These are phyloP conservation scores for Friedmanniomyces endolithicus DNA, from an alignment of 495 filamentous ascomycete species.

Conservation along the genomic window DNA sequence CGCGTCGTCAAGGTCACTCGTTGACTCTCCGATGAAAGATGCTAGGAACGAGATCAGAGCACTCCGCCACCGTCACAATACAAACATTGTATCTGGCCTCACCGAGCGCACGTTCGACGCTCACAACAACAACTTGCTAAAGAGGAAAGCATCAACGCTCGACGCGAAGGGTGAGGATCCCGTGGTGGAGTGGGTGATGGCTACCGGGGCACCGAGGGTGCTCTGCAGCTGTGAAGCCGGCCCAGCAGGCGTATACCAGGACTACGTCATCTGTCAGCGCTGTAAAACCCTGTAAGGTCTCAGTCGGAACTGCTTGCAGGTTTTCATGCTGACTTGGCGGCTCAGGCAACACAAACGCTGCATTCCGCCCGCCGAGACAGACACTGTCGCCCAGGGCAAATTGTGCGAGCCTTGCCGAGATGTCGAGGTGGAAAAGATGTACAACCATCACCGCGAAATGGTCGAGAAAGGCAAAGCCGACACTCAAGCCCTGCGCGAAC, in stretches of 20 bases:
- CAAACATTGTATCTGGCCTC: background rate
- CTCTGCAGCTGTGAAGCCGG: background rate
- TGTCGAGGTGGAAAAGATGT: background rate
- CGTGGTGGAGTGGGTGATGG: background rate
- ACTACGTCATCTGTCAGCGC: background rate
- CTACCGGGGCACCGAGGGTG: background rate
- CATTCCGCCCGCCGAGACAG: background rate
- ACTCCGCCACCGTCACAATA: background rate
- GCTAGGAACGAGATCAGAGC: background rate
- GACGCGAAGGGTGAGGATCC: background rate
- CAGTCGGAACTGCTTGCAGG: too few relatives aligned
- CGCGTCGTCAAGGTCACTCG: background rate
- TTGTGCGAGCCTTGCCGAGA: background rate
- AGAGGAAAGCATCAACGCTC: too few relatives aligned
- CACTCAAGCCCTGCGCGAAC: background rate
- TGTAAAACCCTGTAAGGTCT: background rate
- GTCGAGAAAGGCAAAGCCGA: background rate
- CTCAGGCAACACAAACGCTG: background rate
- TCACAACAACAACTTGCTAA: background rate
- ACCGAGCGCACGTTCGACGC: too few relatives aligned
- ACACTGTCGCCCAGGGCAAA: background rate
- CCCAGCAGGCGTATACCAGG: background rate
- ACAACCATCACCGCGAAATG: background rate
- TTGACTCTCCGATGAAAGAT: background rate
- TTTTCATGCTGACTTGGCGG: too few relatives aligned